Evolutionary conservation across 257 asterid species (phyloP).

Genomic region (Fraxinus americana): DNA sequence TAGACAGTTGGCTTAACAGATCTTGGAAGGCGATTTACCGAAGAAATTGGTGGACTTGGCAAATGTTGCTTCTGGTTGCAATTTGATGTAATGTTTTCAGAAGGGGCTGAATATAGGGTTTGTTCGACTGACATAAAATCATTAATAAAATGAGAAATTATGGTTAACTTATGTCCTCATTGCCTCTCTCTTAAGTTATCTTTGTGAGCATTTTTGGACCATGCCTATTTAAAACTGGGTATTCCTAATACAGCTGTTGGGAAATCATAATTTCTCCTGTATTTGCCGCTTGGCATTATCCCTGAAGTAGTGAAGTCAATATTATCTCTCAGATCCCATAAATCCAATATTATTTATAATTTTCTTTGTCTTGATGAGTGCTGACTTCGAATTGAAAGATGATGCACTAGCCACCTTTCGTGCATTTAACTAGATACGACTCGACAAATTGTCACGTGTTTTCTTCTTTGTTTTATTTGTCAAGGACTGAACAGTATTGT

Average conservation of each 20-base stretch:
- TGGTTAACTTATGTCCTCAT: not conserved
- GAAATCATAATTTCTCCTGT: not conserved
- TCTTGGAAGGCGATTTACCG: not conserved
- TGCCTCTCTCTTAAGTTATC: not conserved
- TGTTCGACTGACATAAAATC: not conserved
- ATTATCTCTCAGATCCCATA: not conserved
- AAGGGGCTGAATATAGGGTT: constrained; percentile 1
- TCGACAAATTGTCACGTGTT: too few relatives aligned
- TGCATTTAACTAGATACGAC: too few relatives aligned
- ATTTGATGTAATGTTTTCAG: constrained; percentile 9
- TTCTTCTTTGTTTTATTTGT: not conserved
- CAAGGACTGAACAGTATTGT: too few relatives aligned
- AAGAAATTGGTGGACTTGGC: not conserved
- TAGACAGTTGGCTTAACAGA: not conserved
- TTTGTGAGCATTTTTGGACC: not conserved
- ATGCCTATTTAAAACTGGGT: not conserved
- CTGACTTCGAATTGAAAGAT: not conserved
- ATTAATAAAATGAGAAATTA: not conserved
- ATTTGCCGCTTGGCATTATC: not conserved
- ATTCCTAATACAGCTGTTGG: not conserved
- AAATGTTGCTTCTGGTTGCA: constrained; percentile 10
- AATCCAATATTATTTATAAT: not conserved
- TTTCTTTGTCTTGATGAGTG: not conserved
- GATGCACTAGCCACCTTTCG: too few relatives aligned
- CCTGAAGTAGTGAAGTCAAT: not conserved